These are phyloP conservation scores for Pachyrhizus erosus DNA, from an alignment of 306 rosid genomes.

Conservation along the genomic window DNA sequence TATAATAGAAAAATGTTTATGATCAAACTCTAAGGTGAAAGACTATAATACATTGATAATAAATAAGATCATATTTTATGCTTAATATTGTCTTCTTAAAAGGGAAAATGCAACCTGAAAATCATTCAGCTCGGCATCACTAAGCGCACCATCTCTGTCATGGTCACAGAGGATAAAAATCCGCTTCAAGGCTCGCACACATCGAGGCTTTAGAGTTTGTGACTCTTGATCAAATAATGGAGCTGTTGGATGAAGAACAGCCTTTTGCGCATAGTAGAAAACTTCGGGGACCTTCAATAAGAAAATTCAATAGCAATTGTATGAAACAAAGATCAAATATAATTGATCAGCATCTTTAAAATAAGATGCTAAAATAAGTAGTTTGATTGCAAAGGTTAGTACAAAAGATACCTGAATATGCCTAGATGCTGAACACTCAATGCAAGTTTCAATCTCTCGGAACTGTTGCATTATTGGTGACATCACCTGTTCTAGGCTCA, in stretches of 20 bases:
- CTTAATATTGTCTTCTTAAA: background rate
- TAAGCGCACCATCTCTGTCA: conserved; percentile 90
- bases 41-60: background rate
- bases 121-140: conserved; percentile 53
- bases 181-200: conserved; percentile 92
- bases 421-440: conserved; percentile 90
- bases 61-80: conserved; percentile 33
- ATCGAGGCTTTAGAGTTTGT: conserved; percentile 92
- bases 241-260: conserved; percentile 97
- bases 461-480: conserved; percentile 99
- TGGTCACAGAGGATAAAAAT: conserved; percentile 95
- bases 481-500: conserved; percentile 97
- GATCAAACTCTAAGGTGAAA: conserved; percentile 39
- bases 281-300: conserved; percentile 90
- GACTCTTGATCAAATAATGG: conserved; percentile 98
- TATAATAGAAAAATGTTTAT: conserved; percentile 26
- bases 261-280: conserved; percentile 97
- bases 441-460: conserved; percentile 99
- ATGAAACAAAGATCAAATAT: conserved; percentile 36
- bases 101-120: conserved; percentile 48
- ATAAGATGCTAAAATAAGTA: conserved; percentile 6
- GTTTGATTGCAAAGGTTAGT: background rate
- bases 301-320: conserved; percentile 21
- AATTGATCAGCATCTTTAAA: conserved; percentile 20
- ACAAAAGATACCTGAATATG: conserved; percentile 80